Base-by-base conservation (phyloP, 106 monocot genomes). In the Vanilla planifolia region DNA sequence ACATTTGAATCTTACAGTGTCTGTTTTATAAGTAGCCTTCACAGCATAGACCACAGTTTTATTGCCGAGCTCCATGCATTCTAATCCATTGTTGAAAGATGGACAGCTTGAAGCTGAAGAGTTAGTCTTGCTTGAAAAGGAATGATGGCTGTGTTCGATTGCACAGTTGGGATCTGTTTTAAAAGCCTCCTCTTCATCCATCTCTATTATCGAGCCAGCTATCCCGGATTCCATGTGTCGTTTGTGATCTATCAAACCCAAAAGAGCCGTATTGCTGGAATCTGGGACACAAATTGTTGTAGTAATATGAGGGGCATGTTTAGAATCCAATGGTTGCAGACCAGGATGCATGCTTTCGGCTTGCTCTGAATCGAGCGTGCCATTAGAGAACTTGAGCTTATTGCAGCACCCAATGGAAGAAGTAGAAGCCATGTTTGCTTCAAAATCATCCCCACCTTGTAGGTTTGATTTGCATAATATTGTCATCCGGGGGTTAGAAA, bases 1-100 rank as follows among this genome's bases (percentile, higher is more conserved):
- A 43, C 86, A 80, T 67, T 86, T 96, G 63, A 96, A 91, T 65
- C 95, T 71, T 33, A 96, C 90, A 0, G 76, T 84, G 62, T 96
- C 90, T 0, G 67, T 80, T 37, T 75, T 87, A 25, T 87, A 84
- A 3, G 73, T 79, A 36, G 95, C 95, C 69, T 96, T 96, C 11
- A 90, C 75, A 5, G 81, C 84, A 45, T 84, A 55, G 26, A 60
- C 41, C 21, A 67, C 15, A 5, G 51, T 51, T 11, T 4, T 50
- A 27, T 52, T 40, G 17, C 6, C 35, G 33, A 48, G 61, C 51
- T 30, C 47, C 66, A 51, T 14, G n/a, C n/a, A 39, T 24, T 65
- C 51, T 20, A 51, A 53, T 63, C 37, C 48, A 28, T 78, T 71
- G 15, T 63, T 76, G 26, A 78, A 78, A 24, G 66, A 62, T 7